Evolutionary conservation across 2,329 filamentous ascomycete genomes (phyloP).

Genomic region (Huntiella savannae): DNA sequence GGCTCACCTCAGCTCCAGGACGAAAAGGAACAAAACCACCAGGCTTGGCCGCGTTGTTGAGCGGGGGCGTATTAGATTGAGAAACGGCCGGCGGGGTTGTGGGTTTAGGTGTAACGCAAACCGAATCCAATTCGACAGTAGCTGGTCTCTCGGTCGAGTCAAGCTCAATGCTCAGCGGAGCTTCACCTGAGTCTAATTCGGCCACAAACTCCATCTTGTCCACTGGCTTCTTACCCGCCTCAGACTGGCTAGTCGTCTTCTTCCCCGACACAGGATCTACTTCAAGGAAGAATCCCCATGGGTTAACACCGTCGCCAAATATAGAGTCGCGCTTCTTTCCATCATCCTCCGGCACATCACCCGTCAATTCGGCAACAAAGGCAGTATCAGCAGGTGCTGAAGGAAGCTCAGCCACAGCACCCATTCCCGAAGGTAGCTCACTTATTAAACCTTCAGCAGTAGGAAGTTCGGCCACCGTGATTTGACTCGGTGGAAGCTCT

Average conservation of each 20-base stretch:
- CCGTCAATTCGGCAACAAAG: slow-evolving; percentile 8
- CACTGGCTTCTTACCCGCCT: not conserved
- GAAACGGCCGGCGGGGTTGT: too few species aligned
- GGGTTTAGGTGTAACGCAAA: too few species aligned
- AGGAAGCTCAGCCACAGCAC: slow-evolving; percentile 9
- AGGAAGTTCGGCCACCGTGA: not conserved
- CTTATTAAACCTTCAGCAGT: not conserved
- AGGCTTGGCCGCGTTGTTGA: too few species aligned
- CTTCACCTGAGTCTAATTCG: not conserved
- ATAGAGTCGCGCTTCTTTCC: not conserved
- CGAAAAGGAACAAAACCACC: too few species aligned
- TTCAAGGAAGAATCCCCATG: slow-evolving; percentile 13
- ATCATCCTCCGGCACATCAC: slow-evolving; percentile 1
- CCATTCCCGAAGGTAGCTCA: not conserved
- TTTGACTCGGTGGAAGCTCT: not conserved
- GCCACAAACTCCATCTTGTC: not conserved
- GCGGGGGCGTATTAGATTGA: too few species aligned
- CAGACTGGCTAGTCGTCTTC: not conserved
- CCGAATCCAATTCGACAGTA: too few species aligned
- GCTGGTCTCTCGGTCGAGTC: too few species aligned
- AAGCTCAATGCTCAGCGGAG: too few species aligned
- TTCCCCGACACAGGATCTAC: not conserved
- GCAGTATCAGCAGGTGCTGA: not conserved
- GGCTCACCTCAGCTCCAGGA: too few species aligned
- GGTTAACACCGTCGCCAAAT: slow-evolving; percentile 9